Base-by-base conservation (phyloP, 2,329 filamentous ascomycete species). In the Chrysosporium queenslandicum region DNA sequence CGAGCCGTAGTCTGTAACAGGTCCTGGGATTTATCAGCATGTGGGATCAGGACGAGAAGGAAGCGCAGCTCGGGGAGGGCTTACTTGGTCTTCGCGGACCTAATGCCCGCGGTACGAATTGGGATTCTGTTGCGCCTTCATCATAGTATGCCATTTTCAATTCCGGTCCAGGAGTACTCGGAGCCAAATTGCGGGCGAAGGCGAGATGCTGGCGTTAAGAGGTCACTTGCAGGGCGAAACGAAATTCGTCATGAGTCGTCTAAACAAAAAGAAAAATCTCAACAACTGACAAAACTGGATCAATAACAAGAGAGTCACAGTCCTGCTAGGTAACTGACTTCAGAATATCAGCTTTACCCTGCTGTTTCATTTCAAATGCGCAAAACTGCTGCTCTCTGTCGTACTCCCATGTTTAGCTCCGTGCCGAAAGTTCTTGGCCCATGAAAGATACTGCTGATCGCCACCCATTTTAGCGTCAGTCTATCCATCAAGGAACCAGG, bases 1-100 rank as follows among this genome's bases (percentile, higher is more conserved):
- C 21, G 90, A 85, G 63, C 88, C 86, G 77, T 95, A 95, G 69
- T 96, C 90, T 41, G 90, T 96, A 12, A 94, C 87, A 41, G 89
- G 86, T 58, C 89, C 88, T 94, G 56, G 27, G 40, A n/a, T n/a
- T 42, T 25, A 27, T 46, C 42, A 52, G 34, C 16, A 23, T 23
- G 11, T 23, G 30, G 7, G 7, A 30, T 18, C 12, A 34, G 20
- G n/a, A 12, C 23, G 18, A 32, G 18, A 2, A 30, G 11, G 18
- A 4, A 12, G 18, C 46, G 6, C n/a, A 20, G 30, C 4, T 21
- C 9, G 9, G 27, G 27, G n/a, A 29, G 9, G 5, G 27, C 43
- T 30, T 67, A 71, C 69, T 65, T 36, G 69, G 69, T 57, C 69
- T 63, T 54, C 69, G 67, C 50, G 68, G 67, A 41, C 68, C 69